phyloP scores from a whole-genome alignment of 2,329 filamentous ascomycete species.

The Epichloe uncinata region DNA sequence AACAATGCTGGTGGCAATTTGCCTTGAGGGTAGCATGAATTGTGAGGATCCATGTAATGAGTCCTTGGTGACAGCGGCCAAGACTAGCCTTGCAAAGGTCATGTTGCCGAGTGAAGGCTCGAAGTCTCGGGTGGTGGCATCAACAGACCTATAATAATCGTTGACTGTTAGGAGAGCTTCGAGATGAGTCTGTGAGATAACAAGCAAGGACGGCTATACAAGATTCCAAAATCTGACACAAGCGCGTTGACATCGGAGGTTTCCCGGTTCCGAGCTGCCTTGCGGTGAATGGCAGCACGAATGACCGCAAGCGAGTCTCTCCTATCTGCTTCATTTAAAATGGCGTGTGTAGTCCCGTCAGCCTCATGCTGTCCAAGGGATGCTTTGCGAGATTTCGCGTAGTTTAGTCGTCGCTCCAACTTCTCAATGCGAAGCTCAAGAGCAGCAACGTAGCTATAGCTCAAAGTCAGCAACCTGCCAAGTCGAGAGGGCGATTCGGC shows the following conservation, averaged over 20 bases:
- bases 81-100: slow-evolving; percentile 79
- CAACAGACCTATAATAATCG: slow-evolving; percentile 54
- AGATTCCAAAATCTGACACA: slow-evolving; percentile 83
- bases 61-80: slow-evolving; percentile 70
- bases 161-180: neutral
- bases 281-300: slow-evolving; percentile 48
- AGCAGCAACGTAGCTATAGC: slow-evolving; percentile 70
- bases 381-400: slow-evolving; percentile 56
- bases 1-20: slow-evolving; percentile 54
- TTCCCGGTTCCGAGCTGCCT: slow-evolving; percentile 53
- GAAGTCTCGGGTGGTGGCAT: slow-evolving; percentile 88
- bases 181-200: neutral
- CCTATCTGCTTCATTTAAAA: slow-evolving; percentile 34
- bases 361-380: slow-evolving; percentile 54
- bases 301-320: slow-evolving; percentile 51
- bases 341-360: slow-evolving; percentile 22
- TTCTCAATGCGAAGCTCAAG: slow-evolving; percentile 86
- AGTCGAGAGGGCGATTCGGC: neutral
- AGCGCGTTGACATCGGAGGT: slow-evolving; percentile 81
- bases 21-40: slow-evolving; percentile 54
- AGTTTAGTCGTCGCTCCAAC: slow-evolving; percentile 64
- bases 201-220: slow-evolving; percentile 38
- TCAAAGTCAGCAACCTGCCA: neutral
- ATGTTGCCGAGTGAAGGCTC: slow-evolving; percentile 79
- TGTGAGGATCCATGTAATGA: slow-evolving; percentile 49